Evolutionary conservation across 2,329 filamentous ascomycete species (phyloP).

Genomic region (Pseudogymnoascus sp.): DNA sequence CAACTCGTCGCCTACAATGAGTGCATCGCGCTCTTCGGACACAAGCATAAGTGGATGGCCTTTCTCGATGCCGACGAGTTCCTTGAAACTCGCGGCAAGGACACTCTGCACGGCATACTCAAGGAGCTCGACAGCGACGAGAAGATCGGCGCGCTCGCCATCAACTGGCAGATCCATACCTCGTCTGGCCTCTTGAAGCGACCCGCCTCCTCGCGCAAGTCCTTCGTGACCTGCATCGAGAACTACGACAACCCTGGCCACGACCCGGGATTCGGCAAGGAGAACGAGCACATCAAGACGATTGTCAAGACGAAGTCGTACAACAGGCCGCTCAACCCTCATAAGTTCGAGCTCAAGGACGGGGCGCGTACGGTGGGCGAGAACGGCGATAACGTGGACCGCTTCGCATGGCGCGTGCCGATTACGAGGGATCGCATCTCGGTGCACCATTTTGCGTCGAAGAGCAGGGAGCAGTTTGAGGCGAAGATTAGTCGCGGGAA

Average conservation of each 20-base stretch:
- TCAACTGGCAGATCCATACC: slow-evolving; percentile 31
- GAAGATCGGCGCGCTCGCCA: slow-evolving; percentile 27
- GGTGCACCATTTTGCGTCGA: slow-evolving; percentile 31
- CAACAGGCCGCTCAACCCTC: slow-evolving; percentile 19
- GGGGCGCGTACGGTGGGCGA: slow-evolving; percentile 25
- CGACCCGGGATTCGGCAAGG: slow-evolving; percentile 16
- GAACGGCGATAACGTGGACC: slow-evolving; percentile 20
- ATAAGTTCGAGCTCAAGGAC: slow-evolving; percentile 21
- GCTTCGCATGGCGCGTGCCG: slow-evolving; percentile 22
- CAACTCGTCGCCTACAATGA: slow-evolving; percentile 22
- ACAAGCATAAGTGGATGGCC: slow-evolving; percentile 29
- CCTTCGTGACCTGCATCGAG: slow-evolving; percentile 27
- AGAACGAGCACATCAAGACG: slow-evolving; percentile 30
- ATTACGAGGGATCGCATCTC: slow-evolving; percentile 27
- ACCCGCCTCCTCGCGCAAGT: slow-evolving; percentile 21
- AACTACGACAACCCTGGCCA: slow-evolving; percentile 18
- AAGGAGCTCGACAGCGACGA: slow-evolving; percentile 23
- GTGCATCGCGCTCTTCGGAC: slow-evolving; percentile 22
- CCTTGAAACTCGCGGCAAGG: slow-evolving; percentile 22
- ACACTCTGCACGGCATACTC: slow-evolving; percentile 27
- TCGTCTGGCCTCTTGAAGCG: slow-evolving; percentile 25
- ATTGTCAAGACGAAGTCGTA: slow-evolving; percentile 27
- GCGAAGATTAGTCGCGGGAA: slow-evolving; percentile 26
- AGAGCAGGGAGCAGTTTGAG: slow-evolving; percentile 29
- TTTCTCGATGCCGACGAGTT: slow-evolving; percentile 30